Conservation (phyloP, 495 filamentous ascomycete genomes). For the Corynascus novoguineensis region DNA sequence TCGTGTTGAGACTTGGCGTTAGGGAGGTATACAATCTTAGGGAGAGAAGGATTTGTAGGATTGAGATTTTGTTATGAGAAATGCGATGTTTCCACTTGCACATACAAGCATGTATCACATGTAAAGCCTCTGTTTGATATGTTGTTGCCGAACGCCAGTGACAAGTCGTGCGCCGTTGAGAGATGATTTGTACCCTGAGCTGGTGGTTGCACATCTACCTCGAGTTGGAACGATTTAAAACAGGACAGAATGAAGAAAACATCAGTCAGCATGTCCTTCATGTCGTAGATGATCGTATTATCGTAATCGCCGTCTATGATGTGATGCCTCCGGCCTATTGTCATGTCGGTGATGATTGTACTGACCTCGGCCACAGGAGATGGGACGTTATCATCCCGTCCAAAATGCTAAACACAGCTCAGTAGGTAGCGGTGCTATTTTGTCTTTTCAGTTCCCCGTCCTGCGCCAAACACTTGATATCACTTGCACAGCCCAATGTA, state of each 20-base stretch:
- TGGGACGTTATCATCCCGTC: constrained; percentile 11
- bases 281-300: constrained; percentile 14
- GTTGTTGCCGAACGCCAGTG: too few species aligned
- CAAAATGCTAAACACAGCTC: constrained; percentile 14
- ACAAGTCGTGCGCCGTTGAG: too few species aligned
- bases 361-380: constrained; percentile 1
- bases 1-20: constrained; percentile 5
- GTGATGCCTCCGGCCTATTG: background rate
- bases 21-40: constrained; percentile 1
- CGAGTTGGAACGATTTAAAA: too few species aligned
- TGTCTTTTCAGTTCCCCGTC: background rate
- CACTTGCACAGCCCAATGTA: constrained; percentile 4
- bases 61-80: background rate
- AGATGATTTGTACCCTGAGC: too few species aligned
- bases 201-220: too few species aligned
- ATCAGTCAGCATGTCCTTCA: too few species aligned
- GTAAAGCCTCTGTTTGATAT: too few species aligned
- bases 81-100: background rate
- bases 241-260: too few species aligned
- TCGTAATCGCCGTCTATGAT: constrained; percentile 3
- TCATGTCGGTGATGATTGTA: constrained; percentile 8
- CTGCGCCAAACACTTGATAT: constrained; percentile 5
- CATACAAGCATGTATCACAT: background rate
- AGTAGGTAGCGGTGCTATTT: background rate
- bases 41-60: background rate